Evolutionary conservation across 2,329 filamentous ascomycete genomes (phyloP).

Genomic region (Scedosporium aurantiacum): DNA sequence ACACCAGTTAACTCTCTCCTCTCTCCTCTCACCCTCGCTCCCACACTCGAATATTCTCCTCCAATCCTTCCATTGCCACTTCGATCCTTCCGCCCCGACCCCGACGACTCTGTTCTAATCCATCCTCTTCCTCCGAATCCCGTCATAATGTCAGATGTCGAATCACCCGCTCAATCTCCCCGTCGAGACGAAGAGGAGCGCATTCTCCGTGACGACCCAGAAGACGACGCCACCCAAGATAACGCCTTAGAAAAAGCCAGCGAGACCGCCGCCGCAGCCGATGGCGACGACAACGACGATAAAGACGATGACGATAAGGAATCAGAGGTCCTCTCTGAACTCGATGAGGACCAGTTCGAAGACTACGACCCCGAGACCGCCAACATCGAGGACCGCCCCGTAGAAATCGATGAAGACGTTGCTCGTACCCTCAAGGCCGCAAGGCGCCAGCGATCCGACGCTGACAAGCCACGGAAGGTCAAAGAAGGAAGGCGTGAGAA

Average conservation of each 20-base stretch:
- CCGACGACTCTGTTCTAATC: neutral
- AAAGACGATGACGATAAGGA: slow-evolving; percentile 37
- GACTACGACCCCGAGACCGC: slow-evolving; percentile 57
- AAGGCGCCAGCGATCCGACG: slow-evolving; percentile 47
- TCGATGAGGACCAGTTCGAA: slow-evolving; percentile 59
- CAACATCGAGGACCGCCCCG: slow-evolving; percentile 50
- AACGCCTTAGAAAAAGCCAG: slow-evolving; percentile 22
- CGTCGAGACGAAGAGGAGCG: slow-evolving; percentile 10
- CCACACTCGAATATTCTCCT: neutral
- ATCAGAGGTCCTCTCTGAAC: slow-evolving; percentile 52
- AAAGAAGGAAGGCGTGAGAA: slow-evolving; percentile 63
- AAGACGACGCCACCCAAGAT: slow-evolving; percentile 32
- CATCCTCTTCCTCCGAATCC: neutral
- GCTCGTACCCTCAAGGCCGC: slow-evolving; percentile 52
- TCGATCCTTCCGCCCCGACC: neutral
- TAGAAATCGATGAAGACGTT: slow-evolving; percentile 58
- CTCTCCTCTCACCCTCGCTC: neutral
- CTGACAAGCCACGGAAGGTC: slow-evolving; percentile 56
- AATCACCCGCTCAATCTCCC: slow-evolving; percentile 28
- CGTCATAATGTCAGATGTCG: slow-evolving; percentile 33
- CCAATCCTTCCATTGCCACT: neutral
- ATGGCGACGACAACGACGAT: too few species aligned
- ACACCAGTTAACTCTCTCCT: too few species aligned
- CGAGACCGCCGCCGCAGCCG: slow-evolving; percentile 19
- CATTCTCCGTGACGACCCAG: slow-evolving; percentile 15